Evolutionary conservation across 306 rosid genomes (phyloP), one percentile per base, ranked within the genome.

Genomic region (Vachellia pachyceras): DNA sequence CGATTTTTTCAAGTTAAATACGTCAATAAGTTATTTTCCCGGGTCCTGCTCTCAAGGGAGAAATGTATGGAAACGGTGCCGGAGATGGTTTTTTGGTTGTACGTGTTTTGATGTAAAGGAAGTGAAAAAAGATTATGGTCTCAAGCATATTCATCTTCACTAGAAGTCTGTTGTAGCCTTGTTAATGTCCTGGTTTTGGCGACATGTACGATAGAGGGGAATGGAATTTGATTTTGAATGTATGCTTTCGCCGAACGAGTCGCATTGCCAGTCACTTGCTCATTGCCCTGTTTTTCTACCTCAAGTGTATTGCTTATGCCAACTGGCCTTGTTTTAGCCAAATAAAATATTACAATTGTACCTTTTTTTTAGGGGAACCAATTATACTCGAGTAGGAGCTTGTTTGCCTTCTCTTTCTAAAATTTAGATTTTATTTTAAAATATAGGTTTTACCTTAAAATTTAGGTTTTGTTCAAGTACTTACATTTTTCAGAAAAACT

Each of bases 1-100:
- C 35, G 75, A 47, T 77, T 86, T 86, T 83, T 80, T 72, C 75
- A 75, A 79, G 86, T n/a, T n/a, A n/a, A n/a, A n/a, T 81, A 37
- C 72, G 18, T 35, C 57, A 80, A 80, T 77, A 55, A 46, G 80
- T 40, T 76, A 55, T 35, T 66, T 79, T 80, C 76, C 81, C 60
- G 73, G 72, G 81, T 36, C 80, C 50, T 58, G 52, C 60, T 25
- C 61, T 66, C 39, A 10, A 35, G 78, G 72, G 75, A 77, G 60
- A 69, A 57, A 58, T 70, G 1, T 10, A 22, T 8, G 42, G 54
- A 68, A 68, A 68, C 65, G 45, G 68, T 40, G 74, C 58, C 25
- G 75, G 79, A 71, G 78, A 46, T 83, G 78, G 80, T 78, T 77
- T 15, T 15, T 79, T 57, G 81, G 77, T 63, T 87, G 84, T 79